These are phyloP conservation scores for Mucor saturninus DNA, from an alignment of 371 early-diverging fungal species.

Conservation along the genomic window DNA sequence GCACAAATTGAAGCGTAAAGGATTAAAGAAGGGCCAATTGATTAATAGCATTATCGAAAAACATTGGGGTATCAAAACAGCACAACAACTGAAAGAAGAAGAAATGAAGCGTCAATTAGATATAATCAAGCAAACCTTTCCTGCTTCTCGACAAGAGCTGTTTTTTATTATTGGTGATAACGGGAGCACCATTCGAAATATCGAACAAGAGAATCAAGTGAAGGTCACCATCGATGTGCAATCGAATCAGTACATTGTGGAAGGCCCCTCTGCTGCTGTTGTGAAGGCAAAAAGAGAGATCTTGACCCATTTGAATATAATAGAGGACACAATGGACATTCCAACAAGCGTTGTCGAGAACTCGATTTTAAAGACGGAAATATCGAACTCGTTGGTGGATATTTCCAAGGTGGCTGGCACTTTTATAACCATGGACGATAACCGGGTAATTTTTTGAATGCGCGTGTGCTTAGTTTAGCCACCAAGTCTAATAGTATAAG, in stretches of 20 bases:
- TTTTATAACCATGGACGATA: conserved; percentile 29
- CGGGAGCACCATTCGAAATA: conserved; percentile 31
- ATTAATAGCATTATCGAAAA: conserved; percentile 21
- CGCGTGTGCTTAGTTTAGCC: not conserved
- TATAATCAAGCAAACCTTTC: conserved; percentile 14
- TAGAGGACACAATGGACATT: conserved; percentile 17
- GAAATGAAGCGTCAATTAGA: conserved; percentile 7
- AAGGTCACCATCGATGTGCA: conserved; percentile 33
- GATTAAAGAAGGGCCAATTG: conserved; percentile 10
- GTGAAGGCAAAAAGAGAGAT: conserved; percentile 28
- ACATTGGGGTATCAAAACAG: conserved; percentile 31
- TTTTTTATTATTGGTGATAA: conserved; percentile 46
- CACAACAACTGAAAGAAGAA: conserved; percentile 23
- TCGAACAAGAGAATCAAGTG: conserved; percentile 35
- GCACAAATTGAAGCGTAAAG: conserved; percentile 3
- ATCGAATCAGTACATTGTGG: conserved; percentile 25
- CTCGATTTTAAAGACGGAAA: conserved; percentile 1
- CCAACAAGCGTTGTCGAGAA: conserved; percentile 10
- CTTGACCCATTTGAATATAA: conserved; percentile 19
- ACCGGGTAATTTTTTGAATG: conserved; percentile 24
- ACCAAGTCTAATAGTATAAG: not conserved
- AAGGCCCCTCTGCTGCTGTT: conserved; percentile 28
- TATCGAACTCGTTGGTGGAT: conserved; percentile 22
- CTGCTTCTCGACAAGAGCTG: conserved; percentile 31
- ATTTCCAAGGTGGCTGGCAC: conserved; percentile 33